A percentile compares a stretch with the other conserved stretches of the same genome.
Conservation (phyloP, 2,329 filamentous ascomycete species). For the Verticillium albo-atrum region DNA sequence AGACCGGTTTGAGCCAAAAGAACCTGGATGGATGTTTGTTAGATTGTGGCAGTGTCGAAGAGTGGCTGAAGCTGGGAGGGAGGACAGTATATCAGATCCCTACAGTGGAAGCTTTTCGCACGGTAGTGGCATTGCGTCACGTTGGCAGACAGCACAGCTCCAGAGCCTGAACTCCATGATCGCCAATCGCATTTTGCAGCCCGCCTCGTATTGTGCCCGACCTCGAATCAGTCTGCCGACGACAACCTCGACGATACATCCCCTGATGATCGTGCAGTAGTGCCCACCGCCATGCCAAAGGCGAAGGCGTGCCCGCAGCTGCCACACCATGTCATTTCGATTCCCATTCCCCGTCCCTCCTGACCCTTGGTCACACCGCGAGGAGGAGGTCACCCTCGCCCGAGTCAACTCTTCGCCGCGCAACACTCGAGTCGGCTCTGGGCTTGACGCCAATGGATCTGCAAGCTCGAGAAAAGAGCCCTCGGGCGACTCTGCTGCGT, state of each 20-base stretch:
- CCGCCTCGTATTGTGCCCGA: neutral
- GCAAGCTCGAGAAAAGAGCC: constrained; percentile 6
- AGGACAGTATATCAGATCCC: neutral
- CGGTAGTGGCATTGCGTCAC: neutral
- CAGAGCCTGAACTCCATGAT: neutral
- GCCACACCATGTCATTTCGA: constrained; percentile 32
- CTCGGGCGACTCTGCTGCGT: constrained; percentile 5
- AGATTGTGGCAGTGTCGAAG: neutral
- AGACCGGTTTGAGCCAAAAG: neutral
- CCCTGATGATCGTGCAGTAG: neutral
- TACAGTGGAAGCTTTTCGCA: neutral
- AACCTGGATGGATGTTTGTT: neutral
- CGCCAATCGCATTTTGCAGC: neutral
- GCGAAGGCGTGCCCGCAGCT: neutral
- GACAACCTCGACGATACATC: neutral
- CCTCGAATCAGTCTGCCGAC: neutral
- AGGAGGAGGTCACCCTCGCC: constrained; percentile 31
- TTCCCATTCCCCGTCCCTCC: constrained; percentile 22
- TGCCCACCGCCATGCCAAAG: neutral
- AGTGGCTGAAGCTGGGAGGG: neutral
- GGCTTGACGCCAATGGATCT: constrained; percentile 7
- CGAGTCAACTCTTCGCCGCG: constrained; percentile 24
- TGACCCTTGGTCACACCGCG: constrained; percentile 27
- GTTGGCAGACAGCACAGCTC: neutral
- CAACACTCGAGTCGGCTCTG: constrained; percentile 13